A percentile compares a stretch with the other conserved stretches of the same genome.
phyloP scores from a whole-genome alignment of 768 basidiomycete genomes.

The Hortiboletus flavorubellus region DNA sequence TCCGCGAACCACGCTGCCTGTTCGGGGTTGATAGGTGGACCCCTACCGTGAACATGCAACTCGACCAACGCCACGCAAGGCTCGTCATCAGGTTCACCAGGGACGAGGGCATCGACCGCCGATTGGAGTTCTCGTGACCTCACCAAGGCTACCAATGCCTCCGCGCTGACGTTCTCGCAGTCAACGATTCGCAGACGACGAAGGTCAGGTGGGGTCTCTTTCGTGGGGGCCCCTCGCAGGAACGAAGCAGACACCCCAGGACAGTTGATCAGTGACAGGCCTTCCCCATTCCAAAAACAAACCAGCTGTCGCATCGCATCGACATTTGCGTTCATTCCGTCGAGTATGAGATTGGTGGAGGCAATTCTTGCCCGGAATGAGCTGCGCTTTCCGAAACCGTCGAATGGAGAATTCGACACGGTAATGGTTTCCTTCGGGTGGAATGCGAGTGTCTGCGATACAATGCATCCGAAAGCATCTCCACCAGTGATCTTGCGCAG shows the following conservation, averaged over 20 bases:
- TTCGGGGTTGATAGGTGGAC: not conserved
- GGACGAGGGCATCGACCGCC: not conserved
- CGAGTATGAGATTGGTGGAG: conserved; percentile 3
- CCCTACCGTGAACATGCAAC: conserved; percentile 2
- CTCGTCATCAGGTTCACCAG: not conserved
- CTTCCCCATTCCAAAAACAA: conserved; percentile 10
- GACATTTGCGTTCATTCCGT: not conserved
- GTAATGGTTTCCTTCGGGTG: conserved; percentile 3
- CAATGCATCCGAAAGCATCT: not conserved
- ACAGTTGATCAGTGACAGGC: conserved; percentile 4
- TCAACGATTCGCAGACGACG: conserved; percentile 5
- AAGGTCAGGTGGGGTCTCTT: conserved; percentile 2
- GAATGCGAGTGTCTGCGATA: conserved; percentile 1
- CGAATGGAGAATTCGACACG: conserved; percentile 1
- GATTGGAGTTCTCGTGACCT: conserved; percentile 3
- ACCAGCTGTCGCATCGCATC: not conserved
- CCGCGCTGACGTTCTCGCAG: not conserved
- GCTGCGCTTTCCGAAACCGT: not conserved
- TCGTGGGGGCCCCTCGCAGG: not conserved
- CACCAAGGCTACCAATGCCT: not conserved
- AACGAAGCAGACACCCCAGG: conserved; percentile 1
- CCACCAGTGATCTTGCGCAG: not conserved
- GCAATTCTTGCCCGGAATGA: not conserved
- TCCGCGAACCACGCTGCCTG: conserved; percentile 4
- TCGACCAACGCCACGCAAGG: conserved; percentile 2